Conservation (phyloP, 805 yeast genomes). For the Ogataea naganishii region DNA sequence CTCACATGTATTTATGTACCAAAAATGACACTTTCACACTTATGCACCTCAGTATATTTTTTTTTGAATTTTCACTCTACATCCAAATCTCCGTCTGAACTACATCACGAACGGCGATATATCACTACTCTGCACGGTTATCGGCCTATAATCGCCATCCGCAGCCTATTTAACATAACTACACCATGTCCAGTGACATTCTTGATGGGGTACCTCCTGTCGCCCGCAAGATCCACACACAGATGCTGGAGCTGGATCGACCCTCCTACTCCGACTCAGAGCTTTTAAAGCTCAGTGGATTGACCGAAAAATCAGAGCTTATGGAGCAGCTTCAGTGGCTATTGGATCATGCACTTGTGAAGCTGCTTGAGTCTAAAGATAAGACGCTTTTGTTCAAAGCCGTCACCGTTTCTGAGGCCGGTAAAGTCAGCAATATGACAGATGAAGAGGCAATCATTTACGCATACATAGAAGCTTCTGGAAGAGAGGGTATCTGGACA, state of each 20-base stretch:
- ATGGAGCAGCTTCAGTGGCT: conserved; percentile 37
- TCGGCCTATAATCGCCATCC: conserved; percentile 1
- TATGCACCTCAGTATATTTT: too few species aligned
- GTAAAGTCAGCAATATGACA: conserved; percentile 65
- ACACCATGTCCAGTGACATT: conserved; percentile 3
- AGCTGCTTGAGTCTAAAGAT: conserved; percentile 56
- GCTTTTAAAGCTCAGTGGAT: conserved; percentile 40
- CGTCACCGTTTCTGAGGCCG: conserved; percentile 65
- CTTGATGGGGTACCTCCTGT: conserved; percentile 26
- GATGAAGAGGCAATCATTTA: conserved; percentile 88
- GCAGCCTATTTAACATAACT: neutral
- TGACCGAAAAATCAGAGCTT: conserved; percentile 31
- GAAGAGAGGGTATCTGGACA: conserved; percentile 95
- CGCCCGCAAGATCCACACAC: conserved; percentile 53
- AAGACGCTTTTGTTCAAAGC: conserved; percentile 66
- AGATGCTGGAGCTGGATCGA: conserved; percentile 47
- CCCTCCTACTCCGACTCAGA: conserved; percentile 62
- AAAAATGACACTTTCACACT: too few species aligned
- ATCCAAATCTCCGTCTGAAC: too few species aligned
- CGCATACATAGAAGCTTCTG: conserved; percentile 84
- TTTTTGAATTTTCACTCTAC: too few species aligned
- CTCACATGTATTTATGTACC: too few species aligned
- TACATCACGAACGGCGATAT: neutral
- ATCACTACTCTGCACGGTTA: neutral
- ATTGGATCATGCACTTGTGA: conserved; percentile 45